Evolutionary conservation across 306 rosid species (phyloP), one percentile per base, ranked within the genome.

Genomic region (Vigna radiata): DNA sequence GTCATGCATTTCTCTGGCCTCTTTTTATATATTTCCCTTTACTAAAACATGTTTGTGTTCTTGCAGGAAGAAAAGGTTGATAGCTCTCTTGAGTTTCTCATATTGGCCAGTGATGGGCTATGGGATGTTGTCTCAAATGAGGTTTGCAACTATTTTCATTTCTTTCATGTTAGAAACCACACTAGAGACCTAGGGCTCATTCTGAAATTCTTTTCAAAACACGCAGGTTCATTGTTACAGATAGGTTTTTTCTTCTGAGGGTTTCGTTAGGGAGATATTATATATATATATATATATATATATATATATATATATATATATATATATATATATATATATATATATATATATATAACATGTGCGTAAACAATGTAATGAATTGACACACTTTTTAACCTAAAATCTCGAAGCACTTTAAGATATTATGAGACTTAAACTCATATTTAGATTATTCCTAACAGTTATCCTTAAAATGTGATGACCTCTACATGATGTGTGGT

Each of bases 81-180:
- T 69, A 89, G 89, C 87, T 87, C 97, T 52, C 97, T 95, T 6
- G 98, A 95, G 88, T 92, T 95, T 87, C 97, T 95, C 76, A 95
- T 95, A 76, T 85, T 95, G 81, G 98, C 98, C 21, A 95, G 98
- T 71, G 98, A 95, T 70, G 98, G 98, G 48, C 85, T 95, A 63
- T 95, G 98, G 97, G 98, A 92, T 81, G 98, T 95, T 59, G 98
- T 95, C 87, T 73, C 93, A 61, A 95, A 95, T 7, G 97, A 95
- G 98, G 98, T 95, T 75, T 49, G 77, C 75, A 62, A 39, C 58
- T 39, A 68, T 73, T 81, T 77, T 76, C 48, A 55, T 23, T 58
- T 17, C 31, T 64, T 60, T 29, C 33, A 29, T 29, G 33, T 29
- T 29, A 29, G 5, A 29, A 29, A 29, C 33, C 33, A 29, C 0